Conservation (phyloP, 2,329 filamentous ascomycete genomes). For the Stemphylium beticola region DNA sequence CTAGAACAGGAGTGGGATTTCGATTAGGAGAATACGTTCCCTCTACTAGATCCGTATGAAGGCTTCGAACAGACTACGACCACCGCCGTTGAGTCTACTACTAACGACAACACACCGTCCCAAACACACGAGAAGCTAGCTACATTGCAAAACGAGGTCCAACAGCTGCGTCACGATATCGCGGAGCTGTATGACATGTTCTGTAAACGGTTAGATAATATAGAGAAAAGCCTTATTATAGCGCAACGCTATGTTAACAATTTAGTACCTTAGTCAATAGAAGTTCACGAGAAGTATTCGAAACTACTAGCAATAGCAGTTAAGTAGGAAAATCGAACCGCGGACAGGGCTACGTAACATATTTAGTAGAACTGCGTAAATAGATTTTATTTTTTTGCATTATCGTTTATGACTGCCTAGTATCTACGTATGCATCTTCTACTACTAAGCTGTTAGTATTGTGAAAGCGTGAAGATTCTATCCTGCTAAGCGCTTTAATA, state of each 20-base stretch:
- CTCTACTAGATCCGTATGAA: background rate
- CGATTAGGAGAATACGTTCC: background rate
- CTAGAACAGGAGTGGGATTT: constrained; percentile 3
- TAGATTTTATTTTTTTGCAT: constrained; percentile 6
- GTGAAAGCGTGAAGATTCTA: background rate
- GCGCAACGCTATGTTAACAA: constrained; percentile 13
- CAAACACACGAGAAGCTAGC: constrained; percentile 1
- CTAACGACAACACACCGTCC: background rate
- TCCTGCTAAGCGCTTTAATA: background rate
- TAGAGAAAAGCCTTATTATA: constrained; percentile 7
- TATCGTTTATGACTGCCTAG: background rate
- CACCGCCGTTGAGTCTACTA: background rate
- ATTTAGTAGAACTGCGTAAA: background rate
- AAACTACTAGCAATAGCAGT: constrained; percentile 10
- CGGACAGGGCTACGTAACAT: background rate
- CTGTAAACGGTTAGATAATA: constrained; percentile 13
- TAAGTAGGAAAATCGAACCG: background rate
- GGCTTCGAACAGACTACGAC: constrained; percentile 1
- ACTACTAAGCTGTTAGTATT: background rate
- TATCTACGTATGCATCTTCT: background rate
- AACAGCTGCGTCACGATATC: constrained; percentile 4
- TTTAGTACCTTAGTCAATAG: constrained; percentile 17
- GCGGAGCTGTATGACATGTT: constrained; percentile 8
- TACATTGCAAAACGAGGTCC: constrained; percentile 1
- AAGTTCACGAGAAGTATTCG: constrained; percentile 20